These are phyloP conservation scores for Clavispora fructus DNA, from an alignment of 805 yeast genomes.

Conservation along the genomic window DNA sequence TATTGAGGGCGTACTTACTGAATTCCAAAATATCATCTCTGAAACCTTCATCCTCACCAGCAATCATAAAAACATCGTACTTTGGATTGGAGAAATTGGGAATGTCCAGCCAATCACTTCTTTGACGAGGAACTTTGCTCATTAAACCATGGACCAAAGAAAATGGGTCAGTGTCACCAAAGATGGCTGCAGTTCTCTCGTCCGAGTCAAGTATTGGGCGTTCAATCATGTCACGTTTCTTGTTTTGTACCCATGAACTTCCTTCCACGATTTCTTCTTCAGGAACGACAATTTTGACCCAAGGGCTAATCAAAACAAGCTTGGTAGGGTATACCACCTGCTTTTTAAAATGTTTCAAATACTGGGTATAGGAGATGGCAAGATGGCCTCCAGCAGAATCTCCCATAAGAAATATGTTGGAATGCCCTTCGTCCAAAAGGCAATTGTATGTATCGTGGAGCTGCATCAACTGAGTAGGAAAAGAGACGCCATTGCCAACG, in stretches of 20 bases:
- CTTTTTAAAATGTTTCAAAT: constrained; percentile 13
- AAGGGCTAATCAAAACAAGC: constrained; percentile 30
- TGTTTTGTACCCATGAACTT: constrained; percentile 29
- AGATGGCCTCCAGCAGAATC: constrained; percentile 43
- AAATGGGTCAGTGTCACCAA: constrained; percentile 11
- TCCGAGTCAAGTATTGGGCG: constrained; percentile 5
- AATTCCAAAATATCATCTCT: constrained; percentile 36
- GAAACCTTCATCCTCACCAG: constrained; percentile 39
- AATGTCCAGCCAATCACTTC: constrained; percentile 29
- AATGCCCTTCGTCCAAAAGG: constrained; percentile 16
- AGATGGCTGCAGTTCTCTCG: constrained; percentile 5
- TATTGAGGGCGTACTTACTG: constrained; percentile 27
- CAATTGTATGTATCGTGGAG: constrained; percentile 22
- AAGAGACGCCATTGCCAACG: constrained; percentile 23
- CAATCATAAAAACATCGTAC: constrained; percentile 24
- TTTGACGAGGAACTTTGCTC: constrained; percentile 15
- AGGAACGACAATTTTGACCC: constrained; percentile 30
- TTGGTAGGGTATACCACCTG: constrained; percentile 21
- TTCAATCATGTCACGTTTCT: constrained; percentile 11
- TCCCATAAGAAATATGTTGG: constrained; percentile 32
- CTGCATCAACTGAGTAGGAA: constrained; percentile 31
- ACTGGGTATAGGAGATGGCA: constrained; percentile 25
- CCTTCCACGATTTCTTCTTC: constrained; percentile 22
- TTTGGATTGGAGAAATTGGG: constrained; percentile 24
- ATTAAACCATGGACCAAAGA: constrained; percentile 22